These are phyloP conservation scores for Hibiscus mutabilis DNA, from an alignment of 345 rosid species.

Conservation along the genomic window DNA sequence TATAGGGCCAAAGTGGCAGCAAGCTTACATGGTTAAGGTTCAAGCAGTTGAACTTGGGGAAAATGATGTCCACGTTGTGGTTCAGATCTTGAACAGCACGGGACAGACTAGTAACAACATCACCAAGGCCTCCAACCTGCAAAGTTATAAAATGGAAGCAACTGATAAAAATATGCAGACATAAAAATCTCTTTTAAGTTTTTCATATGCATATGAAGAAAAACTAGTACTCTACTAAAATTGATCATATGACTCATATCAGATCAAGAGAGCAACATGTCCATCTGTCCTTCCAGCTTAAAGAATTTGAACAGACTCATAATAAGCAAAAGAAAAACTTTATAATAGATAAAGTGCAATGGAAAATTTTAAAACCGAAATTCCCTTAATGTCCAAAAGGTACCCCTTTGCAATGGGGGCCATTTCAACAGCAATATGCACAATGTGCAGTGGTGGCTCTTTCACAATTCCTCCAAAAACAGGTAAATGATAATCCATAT, in stretches of 20 bases:
- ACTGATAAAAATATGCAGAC: background rate
- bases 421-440: conserved; percentile 94
- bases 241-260: too few relatives aligned
- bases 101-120: conserved; percentile 93
- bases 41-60: conserved; percentile 89
- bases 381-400: background rate
- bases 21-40: conserved; percentile 65
- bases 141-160: conserved; percentile 6
- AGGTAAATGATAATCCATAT: conserved; percentile 84
- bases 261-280: too few relatives aligned
- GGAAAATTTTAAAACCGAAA: background rate
- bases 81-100: conserved; percentile 94
- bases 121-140: conserved; percentile 98
- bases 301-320: background rate
- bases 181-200: background rate
- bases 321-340: background rate
- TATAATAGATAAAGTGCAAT: background rate
- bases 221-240: too few relatives aligned
- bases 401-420: conserved; percentile 99
- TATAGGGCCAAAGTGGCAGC: conserved; percentile 12
- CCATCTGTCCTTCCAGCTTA: conserved; percentile 32
- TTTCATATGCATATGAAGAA: too few relatives aligned
- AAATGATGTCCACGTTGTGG: conserved; percentile 76
- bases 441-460: conserved; percentile 87
- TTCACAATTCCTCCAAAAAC: conserved; percentile 60